Conservation (phyloP, 208 protist genomes). For the Acanthamoeba rhysodes region DNA sequence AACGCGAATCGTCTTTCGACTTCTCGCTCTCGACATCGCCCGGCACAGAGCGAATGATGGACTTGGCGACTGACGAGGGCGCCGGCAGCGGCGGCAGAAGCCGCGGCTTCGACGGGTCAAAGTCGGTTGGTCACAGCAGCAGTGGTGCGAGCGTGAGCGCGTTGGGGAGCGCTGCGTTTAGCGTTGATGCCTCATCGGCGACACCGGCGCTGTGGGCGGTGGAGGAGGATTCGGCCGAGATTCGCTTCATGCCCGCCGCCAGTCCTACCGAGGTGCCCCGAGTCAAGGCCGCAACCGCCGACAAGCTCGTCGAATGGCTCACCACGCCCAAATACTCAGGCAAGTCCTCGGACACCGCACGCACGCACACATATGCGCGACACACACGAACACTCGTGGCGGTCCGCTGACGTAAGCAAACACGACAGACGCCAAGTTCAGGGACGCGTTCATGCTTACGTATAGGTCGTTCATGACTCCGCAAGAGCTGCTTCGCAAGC, state of each 20-base stretch:
- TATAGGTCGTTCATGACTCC: constrained; percentile 72
- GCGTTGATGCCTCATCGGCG: background rate
- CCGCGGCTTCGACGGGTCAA: background rate
- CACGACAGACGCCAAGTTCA: constrained; percentile 58
- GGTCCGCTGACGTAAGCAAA: background rate
- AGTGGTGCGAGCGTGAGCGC: background rate
- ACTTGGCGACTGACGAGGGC: background rate
- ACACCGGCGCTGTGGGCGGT: background rate
- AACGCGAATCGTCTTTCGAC: background rate
- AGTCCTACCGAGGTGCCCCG: background rate
- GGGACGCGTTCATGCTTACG: constrained; percentile 70
- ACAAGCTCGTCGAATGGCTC: constrained; percentile 63
- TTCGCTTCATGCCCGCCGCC: constrained; percentile 10
- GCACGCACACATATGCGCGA: background rate
- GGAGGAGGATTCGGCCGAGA: constrained; percentile 64
- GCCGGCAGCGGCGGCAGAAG: background rate
- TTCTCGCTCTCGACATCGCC: background rate
- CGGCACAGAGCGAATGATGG: background rate
- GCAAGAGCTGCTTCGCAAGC: constrained; percentile 61
- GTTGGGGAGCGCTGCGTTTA: background rate
- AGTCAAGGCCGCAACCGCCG: constrained; percentile 44
- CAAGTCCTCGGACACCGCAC: background rate
- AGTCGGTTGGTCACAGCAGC: background rate
- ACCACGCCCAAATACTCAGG: constrained; percentile 65
- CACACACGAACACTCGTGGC: background rate